Evolutionary conservation across 306 rosid genomes (phyloP), one percentile per base, ranked within the genome.

Genomic region (Sophora flavescens): DNA sequence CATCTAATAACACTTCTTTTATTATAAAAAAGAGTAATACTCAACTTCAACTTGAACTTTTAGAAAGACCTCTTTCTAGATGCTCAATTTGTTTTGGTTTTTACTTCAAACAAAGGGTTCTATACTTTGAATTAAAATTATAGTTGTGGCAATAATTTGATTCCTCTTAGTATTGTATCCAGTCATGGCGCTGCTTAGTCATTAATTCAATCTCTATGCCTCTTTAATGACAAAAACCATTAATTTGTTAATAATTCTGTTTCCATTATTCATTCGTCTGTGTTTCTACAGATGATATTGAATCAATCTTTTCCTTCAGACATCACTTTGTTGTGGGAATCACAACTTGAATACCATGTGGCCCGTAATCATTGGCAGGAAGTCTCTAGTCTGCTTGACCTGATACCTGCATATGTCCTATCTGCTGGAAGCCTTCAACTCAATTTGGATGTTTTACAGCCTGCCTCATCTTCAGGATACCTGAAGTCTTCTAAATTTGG

Each of bases 381-480:
- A 68, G 91, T 94, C 72, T 90, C 84, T 59, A 81, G 74, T 76
- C 84, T 94, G 65, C 82, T 94, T 63, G 96, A 92, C 78, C 59
- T 81, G 79, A 83, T 91, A 61, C 97, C 98, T 58, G 57, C 78
- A 45, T 80, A 83, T 81, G 84, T 69, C 76, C 82, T 89, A 58
- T 90, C 78, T 59, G 75, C 81, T 84, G 93, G 96, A 75, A 85
- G 81, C 86, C 91, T 94, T 81, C 98, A 94, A 84, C 84, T 94
- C 73, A 87, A 86, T 82, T 84, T 94, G 89, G 98, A 94, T 86
- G 83, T 80, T 79, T 53, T 80, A 72, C 91, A 83, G 70, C 82
- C 93, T 76, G 30, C 79, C 76, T 78, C 90, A 63, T 79, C 87
- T 75, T 81, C 79, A 80, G 87, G 81, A 78, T 68, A 83, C 85